Conservation (phyloP, 2,329 filamentous ascomycete species). For the Colletotrichum magnum region DNA sequence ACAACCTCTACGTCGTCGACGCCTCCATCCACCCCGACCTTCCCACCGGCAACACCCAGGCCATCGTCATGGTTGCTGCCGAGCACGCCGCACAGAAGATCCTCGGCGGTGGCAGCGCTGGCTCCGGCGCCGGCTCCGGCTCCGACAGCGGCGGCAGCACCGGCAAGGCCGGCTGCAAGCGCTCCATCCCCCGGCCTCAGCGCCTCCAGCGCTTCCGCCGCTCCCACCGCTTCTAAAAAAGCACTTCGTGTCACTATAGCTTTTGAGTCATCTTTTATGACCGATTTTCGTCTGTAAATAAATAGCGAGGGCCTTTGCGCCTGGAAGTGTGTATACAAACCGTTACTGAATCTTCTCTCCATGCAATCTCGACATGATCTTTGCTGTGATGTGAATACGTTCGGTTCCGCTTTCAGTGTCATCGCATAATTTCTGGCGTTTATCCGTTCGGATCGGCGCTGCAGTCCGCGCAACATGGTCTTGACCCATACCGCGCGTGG, state of each 20-base stretch:
- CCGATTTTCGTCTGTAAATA: constrained; percentile 18
- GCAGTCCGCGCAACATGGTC: too few relatives aligned
- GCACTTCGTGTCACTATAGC: constrained; percentile 22
- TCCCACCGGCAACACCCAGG: constrained; percentile 42
- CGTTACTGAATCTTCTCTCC: too few relatives aligned
- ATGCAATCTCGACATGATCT: too few relatives aligned
- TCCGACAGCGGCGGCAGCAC: not conserved
- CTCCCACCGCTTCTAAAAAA: constrained; percentile 6
- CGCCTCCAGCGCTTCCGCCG: constrained; percentile 50
- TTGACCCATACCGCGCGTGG: too few relatives aligned
- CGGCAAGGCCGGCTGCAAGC: constrained; percentile 26
- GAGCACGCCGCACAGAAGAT: constrained; percentile 41
- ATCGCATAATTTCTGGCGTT: too few relatives aligned
- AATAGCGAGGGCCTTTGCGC: not conserved
- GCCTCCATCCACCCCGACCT: constrained; percentile 71
- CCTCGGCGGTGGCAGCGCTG: constrained; percentile 42
- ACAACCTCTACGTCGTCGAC: constrained; percentile 74
- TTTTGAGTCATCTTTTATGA: constrained; percentile 7
- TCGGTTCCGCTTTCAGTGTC: too few relatives aligned
- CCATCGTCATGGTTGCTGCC: constrained; percentile 42
- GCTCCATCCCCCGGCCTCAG: constrained; percentile 59
- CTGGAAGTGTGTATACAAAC: not conserved
- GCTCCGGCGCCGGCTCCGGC: constrained; percentile 46
- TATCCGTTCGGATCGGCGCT: too few relatives aligned
- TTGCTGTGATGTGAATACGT: too few relatives aligned